Evolutionary conservation across 768 basidiomycete genomes (phyloP).

Genomic region (Albatrellus ellisii): DNA sequence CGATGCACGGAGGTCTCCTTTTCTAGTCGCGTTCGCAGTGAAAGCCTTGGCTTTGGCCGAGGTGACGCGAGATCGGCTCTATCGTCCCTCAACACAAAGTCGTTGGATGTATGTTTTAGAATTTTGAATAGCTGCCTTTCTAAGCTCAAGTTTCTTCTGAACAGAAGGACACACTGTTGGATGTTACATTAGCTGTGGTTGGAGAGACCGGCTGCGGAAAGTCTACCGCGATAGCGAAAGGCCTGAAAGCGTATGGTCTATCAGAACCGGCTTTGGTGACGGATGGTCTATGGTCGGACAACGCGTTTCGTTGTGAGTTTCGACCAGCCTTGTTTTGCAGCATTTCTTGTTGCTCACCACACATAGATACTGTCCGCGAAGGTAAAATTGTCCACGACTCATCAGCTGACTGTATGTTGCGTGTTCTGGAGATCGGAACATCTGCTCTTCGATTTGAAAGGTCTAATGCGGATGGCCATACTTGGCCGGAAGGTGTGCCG

Average conservation of each 20-base stretch:
- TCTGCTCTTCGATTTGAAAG: conserved; percentile 20
- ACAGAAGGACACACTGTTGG: conserved; percentile 10
- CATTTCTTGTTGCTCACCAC: conserved; percentile 11
- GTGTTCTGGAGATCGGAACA: conserved; percentile 21
- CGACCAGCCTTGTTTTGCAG: conserved; percentile 22
- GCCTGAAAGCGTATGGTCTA: conserved; percentile 50
- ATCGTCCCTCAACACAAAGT: not conserved
- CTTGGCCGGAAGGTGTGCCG: conserved; percentile 44
- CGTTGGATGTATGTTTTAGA: not conserved
- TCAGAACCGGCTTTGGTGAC: conserved; percentile 17
- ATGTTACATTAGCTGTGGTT: conserved; percentile 60
- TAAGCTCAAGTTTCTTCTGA: not conserved
- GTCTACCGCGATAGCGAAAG: conserved; percentile 66
- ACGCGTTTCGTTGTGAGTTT: conserved; percentile 17
- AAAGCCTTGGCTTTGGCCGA: not conserved
- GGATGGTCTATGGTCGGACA: conserved; percentile 10
- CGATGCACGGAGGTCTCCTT: conserved; percentile 3
- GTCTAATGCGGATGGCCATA: conserved; percentile 16
- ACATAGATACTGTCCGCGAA: conserved; percentile 29
- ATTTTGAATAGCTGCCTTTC: too few relatives aligned
- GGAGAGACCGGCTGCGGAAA: conserved; percentile 78
- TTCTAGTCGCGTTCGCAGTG: not conserved
- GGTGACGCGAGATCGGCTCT: not conserved
- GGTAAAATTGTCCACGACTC: conserved; percentile 16
- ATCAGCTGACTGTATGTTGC: conserved; percentile 13